Conservation (phyloP, 441 rosid genomes). For the Metrosideros polymorpha region DNA sequence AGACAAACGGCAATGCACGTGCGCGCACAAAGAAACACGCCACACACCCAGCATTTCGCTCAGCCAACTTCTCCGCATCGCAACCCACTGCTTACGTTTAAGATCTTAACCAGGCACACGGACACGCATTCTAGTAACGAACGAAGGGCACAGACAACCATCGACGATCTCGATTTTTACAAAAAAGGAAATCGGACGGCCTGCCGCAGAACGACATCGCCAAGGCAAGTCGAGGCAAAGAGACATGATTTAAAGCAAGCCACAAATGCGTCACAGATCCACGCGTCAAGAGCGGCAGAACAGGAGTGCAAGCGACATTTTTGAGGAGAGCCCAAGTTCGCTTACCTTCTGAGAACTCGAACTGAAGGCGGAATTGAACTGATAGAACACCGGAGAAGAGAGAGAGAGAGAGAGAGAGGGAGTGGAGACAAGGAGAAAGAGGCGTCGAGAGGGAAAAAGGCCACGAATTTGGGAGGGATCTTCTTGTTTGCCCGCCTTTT, state of each 20-base stretch:
- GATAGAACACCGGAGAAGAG: neutral
- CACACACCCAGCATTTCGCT: neutral
- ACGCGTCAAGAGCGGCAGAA: neutral
- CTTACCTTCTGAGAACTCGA: neutral
- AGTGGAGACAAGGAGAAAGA: neutral
- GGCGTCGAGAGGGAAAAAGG: neutral
- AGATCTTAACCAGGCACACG: neutral
- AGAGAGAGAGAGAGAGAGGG: neutral
- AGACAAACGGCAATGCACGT: neutral
- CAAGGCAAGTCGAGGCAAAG: neutral
- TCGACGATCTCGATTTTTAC: neutral
- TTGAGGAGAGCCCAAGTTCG: neutral
- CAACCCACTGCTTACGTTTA: neutral
- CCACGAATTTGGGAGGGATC: neutral
- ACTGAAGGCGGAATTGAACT: neutral
- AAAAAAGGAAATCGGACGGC: neutral
- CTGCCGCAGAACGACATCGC: neutral
- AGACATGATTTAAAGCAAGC: neutral
- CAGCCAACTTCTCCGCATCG: neutral
- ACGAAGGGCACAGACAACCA: neutral
- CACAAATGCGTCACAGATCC: neutral
- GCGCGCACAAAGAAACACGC: neutral
- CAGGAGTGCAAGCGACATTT: neutral
- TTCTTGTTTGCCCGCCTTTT: neutral
- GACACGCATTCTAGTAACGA: neutral